Evolutionary conservation across 192 early-diverging fungal species (phyloP).

Genomic region (Backusella australiensis): DNA sequence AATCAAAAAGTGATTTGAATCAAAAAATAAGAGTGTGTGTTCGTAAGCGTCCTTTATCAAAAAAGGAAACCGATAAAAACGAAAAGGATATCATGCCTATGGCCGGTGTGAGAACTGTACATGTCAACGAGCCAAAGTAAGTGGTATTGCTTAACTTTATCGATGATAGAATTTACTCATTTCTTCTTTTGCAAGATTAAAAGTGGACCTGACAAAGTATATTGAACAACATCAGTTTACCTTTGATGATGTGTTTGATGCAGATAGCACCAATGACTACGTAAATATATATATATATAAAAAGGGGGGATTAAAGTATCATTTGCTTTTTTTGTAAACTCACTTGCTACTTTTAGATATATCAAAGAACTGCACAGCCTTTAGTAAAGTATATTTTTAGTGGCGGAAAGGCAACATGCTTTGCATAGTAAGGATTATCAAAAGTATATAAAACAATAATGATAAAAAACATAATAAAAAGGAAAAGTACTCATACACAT

Average conservation of each 20-base stretch:
- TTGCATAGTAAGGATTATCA: constrained; percentile 79
- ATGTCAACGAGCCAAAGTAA: constrained; percentile 93
- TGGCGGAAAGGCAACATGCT: constrained; percentile 97
- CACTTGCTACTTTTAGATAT: constrained; percentile 34
- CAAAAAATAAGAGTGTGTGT: constrained; percentile 97
- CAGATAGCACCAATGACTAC: constrained; percentile 77
- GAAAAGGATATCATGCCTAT: constrained; percentile 85
- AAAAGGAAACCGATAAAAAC: constrained; percentile 75
- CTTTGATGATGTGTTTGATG: constrained; percentile 97
- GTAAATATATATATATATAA: constrained; percentile 43
- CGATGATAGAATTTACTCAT: not conserved
- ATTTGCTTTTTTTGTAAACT: not conserved
- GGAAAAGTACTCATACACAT: not conserved
- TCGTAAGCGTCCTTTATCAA: constrained; percentile 90
- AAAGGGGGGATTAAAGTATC: not conserved
- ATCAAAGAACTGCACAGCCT: constrained; percentile 88
- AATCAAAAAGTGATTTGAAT: constrained; percentile 50
- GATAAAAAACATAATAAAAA: not conserved
- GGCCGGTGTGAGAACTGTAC: constrained; percentile 65
- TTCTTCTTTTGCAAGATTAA: constrained; percentile 52
- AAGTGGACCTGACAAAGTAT: constrained; percentile 96
- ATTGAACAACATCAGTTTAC: constrained; percentile 92
- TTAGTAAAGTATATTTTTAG: constrained; percentile 93
- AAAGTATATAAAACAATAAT: not conserved
- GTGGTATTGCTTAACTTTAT: not conserved